A percentile compares a stretch with the other conserved stretches of the same genome.
These are phyloP conservation scores for Phytophthora cajani DNA, from an alignment of 352 stramenopile genomes.

Conservation along the genomic window DNA sequence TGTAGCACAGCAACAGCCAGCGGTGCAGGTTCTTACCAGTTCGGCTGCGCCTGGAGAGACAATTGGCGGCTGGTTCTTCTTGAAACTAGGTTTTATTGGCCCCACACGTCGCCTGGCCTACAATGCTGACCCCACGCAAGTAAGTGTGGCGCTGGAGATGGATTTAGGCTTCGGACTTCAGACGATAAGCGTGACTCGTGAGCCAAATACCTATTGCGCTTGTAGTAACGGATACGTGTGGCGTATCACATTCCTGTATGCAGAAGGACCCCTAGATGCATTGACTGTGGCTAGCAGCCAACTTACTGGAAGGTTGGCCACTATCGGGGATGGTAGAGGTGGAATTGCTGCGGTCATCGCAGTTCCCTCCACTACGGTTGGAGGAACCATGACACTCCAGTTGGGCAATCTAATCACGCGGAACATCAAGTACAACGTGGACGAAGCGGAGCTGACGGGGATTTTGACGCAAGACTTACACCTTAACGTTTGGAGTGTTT, in stretches of 20 bases:
- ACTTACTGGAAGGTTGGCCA: conserved; percentile 60
- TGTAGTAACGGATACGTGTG: conserved; percentile 78
- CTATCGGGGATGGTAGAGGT: conserved; percentile 66
- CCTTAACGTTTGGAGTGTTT: conserved; percentile 62
- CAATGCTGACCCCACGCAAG: conserved; percentile 72
- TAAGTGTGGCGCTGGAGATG: conserved; percentile 74
- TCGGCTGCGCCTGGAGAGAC: conserved; percentile 69
- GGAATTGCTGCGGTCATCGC: conserved; percentile 49
- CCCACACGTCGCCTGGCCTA: conserved; percentile 66
- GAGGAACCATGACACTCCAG: conserved; percentile 74
- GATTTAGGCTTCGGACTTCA: conserved; percentile 75
- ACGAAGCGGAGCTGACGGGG: conserved; percentile 54
- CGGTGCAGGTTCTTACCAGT: conserved; percentile 76
- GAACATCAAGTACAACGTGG: conserved; percentile 74
- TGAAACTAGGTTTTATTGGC: conserved; percentile 62
- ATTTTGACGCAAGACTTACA: conserved; percentile 75
- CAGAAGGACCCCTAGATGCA: conserved; percentile 59
- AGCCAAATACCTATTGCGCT: conserved; percentile 73
- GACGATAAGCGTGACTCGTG: conserved; percentile 61
- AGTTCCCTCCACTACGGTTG: conserved; percentile 67
- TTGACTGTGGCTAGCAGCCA: conserved; percentile 47
- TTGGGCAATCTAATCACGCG: conserved; percentile 57
- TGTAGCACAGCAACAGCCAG: conserved; percentile 56
- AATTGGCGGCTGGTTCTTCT: conserved; percentile 75
- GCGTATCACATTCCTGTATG: conserved; percentile 81